Evolutionary conservation across 2,329 filamentous ascomycete species (phyloP), one percentile per base, ranked within the genome.

Genomic region (Thelonectria rubi): DNA sequence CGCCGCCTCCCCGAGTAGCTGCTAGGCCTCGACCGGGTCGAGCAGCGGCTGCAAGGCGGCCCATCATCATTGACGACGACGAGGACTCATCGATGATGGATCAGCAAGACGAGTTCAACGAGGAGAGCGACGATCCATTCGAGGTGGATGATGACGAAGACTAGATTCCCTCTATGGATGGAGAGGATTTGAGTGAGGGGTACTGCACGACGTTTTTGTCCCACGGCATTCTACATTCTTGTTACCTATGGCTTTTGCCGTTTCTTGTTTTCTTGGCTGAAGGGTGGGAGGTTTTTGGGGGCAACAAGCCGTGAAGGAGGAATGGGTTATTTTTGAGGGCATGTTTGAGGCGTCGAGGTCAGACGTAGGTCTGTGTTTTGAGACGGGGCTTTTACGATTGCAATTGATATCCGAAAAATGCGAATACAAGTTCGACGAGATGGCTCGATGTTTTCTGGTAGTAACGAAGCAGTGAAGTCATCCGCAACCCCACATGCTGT

Each of bases 81-180:
- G 78, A 80, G 32, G 78, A 75, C 40, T 72, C 73, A 2, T 20
- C 69, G 32, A 61, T 70, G 51, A 52, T 65, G 30, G 65, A 65
- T 5, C 72, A 74, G 11, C 69, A 76, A 34, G 65, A 68, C 30
- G 71, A 47, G 21, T 21, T 12, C 21, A 18, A 76, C 20, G 76
- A 78, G 2, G 76, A 78, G 62, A 80, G 77, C 52, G 81, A 83
- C 45, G 81, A 82, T 59, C 75, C 77, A 17, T 84, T 83, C 61
- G 79, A 78, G 48, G 78, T 82, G 74, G 81, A 82, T 58, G 80
- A 82, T 43, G 74, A 77, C 49, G 75, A 77, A 17, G 74, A 76
- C 53, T 77, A 69, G 65, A 60, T 45, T 53, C 39, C n/a, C n/a
- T 49, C 15, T 32, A 14, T 17, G 37, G 24, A 43, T 17, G 37